Evolutionary conservation across 1,139 yeast species (phyloP), one percentile per base, ranked within the genome.

Genomic region (Protomyces inouyei): DNA sequence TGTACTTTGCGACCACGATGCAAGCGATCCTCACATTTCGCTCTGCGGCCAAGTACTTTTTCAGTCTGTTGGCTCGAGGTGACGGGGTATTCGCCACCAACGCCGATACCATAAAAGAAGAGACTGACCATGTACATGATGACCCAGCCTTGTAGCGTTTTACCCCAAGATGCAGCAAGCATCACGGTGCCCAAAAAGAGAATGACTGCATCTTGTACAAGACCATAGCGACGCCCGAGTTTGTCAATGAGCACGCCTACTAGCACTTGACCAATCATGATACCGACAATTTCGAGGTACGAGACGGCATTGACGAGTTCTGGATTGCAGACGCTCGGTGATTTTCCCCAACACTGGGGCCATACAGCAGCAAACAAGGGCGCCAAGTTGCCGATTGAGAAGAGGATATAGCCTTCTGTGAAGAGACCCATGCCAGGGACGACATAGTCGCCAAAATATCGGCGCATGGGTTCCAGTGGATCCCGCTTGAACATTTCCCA

Each of bases 71-170:
- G 71, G 59, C 78, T 76, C 43, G 97, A 92, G 51, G 97, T 90
- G 78, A 92, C 84, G 73, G 98, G 98, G 78, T 92, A 92, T 79
- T 92, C 98, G 81, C 97, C 98, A 80, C 98, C 98, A 73, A 92
- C 93, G 85, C 98, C 98, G 71, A 92, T 82, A 86, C 88, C 75
- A 73, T 73, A 76, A 72, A 72, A 73, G 69, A 72, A 75, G 70
- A 74, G 81, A 84, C 97, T 74, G 88, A 79, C 73, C 83, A 80
- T 73, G 90, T 88, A 68, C 95, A 95, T 74, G 71, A 76, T 72
- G 67, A 77, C 73, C 78, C 78, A 74, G 64, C 79, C 76, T 66
- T 76, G 70, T 57, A 76, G 73, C n/a, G 72, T 37, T 10, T 71
- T 68, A 60, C 78, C 78, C 78, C 78, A 76, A 64, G 75, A 69